A percentile compares a stretch with the other conserved stretches of the same genome.
Evolutionary conservation across 2,329 filamentous ascomycete genomes (phyloP).

Genomic region (Onygenales sp.): DNA sequence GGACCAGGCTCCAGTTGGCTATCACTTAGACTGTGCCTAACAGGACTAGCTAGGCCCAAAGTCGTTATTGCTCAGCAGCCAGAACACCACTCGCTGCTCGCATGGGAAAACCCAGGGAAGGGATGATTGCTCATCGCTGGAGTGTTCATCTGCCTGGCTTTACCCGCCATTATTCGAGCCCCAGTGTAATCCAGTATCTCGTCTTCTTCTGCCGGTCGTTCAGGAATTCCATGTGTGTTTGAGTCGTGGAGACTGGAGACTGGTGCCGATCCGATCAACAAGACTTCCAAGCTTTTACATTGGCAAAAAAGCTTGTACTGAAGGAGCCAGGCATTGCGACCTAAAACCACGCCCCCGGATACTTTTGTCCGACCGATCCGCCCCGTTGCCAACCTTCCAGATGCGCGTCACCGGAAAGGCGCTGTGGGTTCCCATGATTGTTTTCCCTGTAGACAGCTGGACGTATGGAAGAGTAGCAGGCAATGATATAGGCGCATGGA

Average conservation of each 20-base stretch:
- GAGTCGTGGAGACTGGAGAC: not conserved
- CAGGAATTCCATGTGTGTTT: too few species aligned
- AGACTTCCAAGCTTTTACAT: conserved; percentile 4
- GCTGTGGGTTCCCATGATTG: too few species aligned
- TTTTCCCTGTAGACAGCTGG: too few species aligned
- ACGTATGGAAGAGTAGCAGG: too few species aligned
- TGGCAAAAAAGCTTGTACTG: conserved; percentile 5
- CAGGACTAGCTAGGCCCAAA: not conserved
- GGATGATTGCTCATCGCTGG: too few species aligned
- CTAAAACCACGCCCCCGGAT: not conserved
- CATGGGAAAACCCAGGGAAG: too few species aligned
- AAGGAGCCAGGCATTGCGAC: not conserved
- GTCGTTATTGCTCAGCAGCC: not conserved
- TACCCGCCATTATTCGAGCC: too few species aligned
- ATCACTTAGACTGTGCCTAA: not conserved
- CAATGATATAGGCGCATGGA: too few species aligned
- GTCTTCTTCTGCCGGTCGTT: too few species aligned
- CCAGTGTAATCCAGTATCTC: too few species aligned
- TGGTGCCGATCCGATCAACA: conserved; percentile 3
- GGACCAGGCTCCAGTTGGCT: not conserved
- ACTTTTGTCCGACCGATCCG: not conserved
- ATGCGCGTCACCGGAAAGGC: too few species aligned
- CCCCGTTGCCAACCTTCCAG: not conserved
- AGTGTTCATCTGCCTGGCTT: too few species aligned
- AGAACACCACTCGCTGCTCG: not conserved